A percentile compares a stretch with the other conserved stretches of the same genome.
Conservation (phyloP, 1,284 basidiomycete species). For the Austroboletus novae-zelandiae region DNA sequence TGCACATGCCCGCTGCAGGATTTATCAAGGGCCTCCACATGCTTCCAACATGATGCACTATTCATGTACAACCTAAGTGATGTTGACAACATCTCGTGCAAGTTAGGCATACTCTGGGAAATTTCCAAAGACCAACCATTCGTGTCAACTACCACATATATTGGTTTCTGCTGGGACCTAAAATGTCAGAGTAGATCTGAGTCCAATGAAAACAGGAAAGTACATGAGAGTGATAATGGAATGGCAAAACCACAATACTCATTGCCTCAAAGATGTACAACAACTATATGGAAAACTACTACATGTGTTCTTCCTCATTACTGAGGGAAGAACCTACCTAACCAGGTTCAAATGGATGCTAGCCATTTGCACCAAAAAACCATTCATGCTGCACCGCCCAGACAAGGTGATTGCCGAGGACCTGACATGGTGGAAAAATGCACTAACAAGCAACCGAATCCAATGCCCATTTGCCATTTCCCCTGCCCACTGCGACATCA, state of each 20-base stretch:
- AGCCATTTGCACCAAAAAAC: rapidly evolving
- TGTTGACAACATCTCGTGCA: conserved; percentile 11
- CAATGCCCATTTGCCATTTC: not conserved
- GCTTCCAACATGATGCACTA: rapidly evolving
- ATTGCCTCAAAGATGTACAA: not conserved
- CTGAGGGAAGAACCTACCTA: not conserved
- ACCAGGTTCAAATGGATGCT: conserved; percentile 11
- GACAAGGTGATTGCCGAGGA: not conserved
- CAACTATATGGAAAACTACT: conserved; percentile 4
- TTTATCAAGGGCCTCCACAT: rapidly evolving
- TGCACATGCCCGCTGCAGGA: not conserved
- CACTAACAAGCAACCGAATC: not conserved
- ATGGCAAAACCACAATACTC: not conserved
- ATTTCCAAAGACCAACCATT: conserved; percentile 17
- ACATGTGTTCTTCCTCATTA: not conserved
- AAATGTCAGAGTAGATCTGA: rapidly evolving
- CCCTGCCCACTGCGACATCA: rapidly evolving
- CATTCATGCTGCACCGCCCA: conserved; percentile 2
- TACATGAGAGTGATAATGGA: conserved; percentile 2
- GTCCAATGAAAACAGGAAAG: not conserved
- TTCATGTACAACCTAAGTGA: not conserved
- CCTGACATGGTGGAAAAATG: not conserved
- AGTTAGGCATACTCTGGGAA: conserved; percentile 34
- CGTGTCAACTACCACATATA: not conserved
- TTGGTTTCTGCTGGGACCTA: conserved; percentile 24